Percentiles rank a stretch among this genome's conserved stretches.
These are phyloP conservation scores for Colletotrichum falcatum DNA, from an alignment of 2,329 filamentous ascomycete genomes.

Conservation along the genomic window DNA sequence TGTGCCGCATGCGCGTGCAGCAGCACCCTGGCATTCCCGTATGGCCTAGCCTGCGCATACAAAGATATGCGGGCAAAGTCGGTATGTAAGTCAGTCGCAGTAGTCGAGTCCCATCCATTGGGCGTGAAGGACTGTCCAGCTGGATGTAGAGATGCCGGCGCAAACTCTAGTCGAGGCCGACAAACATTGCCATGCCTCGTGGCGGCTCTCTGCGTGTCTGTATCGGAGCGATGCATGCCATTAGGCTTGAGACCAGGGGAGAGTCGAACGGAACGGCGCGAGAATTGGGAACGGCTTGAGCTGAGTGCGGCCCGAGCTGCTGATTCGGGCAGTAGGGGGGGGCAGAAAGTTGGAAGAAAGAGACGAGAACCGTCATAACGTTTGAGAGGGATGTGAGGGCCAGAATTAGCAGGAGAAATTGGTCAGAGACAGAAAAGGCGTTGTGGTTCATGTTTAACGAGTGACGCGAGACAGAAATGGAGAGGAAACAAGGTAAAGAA, in stretches of 20 bases:
- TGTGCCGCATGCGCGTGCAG: conserved; percentile 15
- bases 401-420: not conserved
- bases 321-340: not conserved
- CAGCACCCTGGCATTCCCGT: conserved; percentile 31
- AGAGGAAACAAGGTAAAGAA: not conserved
- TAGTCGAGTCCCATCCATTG: conserved; percentile 19
- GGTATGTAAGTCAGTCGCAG: conserved; percentile 39
- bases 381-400: conserved; percentile 2
- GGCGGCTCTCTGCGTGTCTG: conserved; percentile 10
- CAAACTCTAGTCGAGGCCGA: conserved; percentile 24
- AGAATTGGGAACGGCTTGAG: not conserved
- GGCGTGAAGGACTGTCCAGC: not conserved
- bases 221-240: conserved; percentile 12
- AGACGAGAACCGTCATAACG: conserved; percentile 23
- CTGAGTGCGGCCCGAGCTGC: not conserved
- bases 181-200: conserved; percentile 17
- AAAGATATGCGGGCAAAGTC: conserved; percentile 30
- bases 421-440: not conserved
- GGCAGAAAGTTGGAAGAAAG: conserved; percentile 19
- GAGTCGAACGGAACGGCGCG: not conserved
- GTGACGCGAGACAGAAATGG: not conserved
- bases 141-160: conserved; percentile 3
- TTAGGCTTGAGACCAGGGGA: not conserved
- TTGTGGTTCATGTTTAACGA: not conserved
- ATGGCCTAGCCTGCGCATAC: conserved; percentile 29